Base-by-base conservation (phyloP, 768 basidiomycete species). In the Mycena kentingensis region DNA sequence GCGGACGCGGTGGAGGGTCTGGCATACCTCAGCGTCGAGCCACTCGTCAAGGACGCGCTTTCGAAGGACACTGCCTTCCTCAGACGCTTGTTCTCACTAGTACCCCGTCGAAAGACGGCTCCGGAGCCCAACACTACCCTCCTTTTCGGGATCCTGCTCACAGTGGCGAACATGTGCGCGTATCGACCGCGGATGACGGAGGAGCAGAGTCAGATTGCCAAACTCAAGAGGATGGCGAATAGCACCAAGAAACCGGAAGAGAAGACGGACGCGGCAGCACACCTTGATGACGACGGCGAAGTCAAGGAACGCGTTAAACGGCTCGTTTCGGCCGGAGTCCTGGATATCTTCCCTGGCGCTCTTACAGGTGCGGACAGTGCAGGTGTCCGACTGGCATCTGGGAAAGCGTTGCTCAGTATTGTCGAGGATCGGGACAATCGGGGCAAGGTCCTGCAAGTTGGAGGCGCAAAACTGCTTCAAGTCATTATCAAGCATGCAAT, bases 131-230 rank as follows among this genome's bases (percentile, higher is more conserved):
- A 76, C 34, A 72, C 80, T 21, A 77, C 86, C 1, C 71, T 90
- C 5, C 71, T 87, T 27, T 98, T 90, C 58, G 95, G 95, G 5
- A 67, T 93, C 36, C 78, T 89, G 25, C 76, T 84, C 46, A 85
- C 95, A 57, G 77, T 92, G 42, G 70, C 78, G 55, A 94, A 97
- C 64, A 66, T 97, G 31, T 84, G 84, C 39, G 71, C 78, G 11
- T 88, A 88, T 64, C 84, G 79, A 45, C 86, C 87, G 7, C 81
- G 76, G 12, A 72, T 93, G 19, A 87, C 80, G 7, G 84, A 89
- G 46, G 93, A 97, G 67, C 86, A 96, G 63, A 75, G 77, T 26
- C 93, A 97, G 63, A 78, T 96, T 4, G 83, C 85, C 48, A 90
- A 85, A 65, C 74, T 98, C 32, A 82, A 82, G 58, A 77, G 75